These are phyloP conservation scores for Russula abietina DNA, from an alignment of 768 basidiomycete species.

Conservation along the genomic window DNA sequence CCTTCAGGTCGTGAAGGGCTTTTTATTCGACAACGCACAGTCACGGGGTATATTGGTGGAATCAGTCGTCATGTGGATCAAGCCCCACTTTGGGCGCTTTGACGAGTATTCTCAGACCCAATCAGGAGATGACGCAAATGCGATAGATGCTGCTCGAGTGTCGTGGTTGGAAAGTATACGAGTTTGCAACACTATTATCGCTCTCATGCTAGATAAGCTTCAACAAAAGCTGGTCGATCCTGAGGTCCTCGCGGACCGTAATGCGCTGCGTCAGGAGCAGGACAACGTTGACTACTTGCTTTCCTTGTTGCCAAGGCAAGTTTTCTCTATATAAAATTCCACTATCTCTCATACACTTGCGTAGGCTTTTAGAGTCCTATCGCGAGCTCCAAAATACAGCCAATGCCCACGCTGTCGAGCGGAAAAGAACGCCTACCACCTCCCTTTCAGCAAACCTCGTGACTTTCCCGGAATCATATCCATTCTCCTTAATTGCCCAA, in stretches of 20 bases:
- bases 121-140: conserved; percentile 58
- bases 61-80: conserved; percentile 87
- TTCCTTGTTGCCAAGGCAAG: conserved; percentile 75
- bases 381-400: conserved; percentile 68
- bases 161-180: conserved; percentile 86
- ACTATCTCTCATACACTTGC: conserved; percentile 10
- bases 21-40: conserved; percentile 77
- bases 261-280: conserved; percentile 69
- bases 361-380: conserved; percentile 81
- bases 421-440: conserved; percentile 52
- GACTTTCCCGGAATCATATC: conserved; percentile 91
- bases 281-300: conserved; percentile 87
- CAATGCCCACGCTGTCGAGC: conserved; percentile 65
- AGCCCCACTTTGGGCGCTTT: conserved; percentile 88
- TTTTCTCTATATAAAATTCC: neutral
- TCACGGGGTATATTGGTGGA: conserved; percentile 79
- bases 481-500: conserved; percentile 73
- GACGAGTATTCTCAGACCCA: conserved; percentile 70
- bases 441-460: conserved; percentile 57
- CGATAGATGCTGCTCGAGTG: conserved; percentile 68
- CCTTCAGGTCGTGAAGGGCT: conserved; percentile 82
- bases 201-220: conserved; percentile 84
- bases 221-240: conserved; percentile 74
- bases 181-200: conserved; percentile 84
- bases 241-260: conserved; percentile 52